Conservation (phyloP, 176 grass and related monocot genomes). For the Pontederia paniculata region DNA sequence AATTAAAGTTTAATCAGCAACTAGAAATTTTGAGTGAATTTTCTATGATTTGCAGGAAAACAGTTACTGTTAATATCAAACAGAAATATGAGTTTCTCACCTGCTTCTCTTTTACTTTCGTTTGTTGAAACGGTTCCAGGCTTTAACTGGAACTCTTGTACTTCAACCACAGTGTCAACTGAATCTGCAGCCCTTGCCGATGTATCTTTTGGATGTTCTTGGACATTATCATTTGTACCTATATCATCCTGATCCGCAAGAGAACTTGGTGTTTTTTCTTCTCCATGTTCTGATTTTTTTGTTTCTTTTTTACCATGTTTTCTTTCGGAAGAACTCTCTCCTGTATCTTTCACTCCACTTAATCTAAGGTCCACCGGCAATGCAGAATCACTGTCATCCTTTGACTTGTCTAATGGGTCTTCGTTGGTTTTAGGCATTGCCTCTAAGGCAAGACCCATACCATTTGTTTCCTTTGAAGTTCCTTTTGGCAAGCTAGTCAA, state of each 20-base stretch:
- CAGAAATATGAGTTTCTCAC: constrained; percentile 21
- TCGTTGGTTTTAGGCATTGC: constrained; percentile 12
- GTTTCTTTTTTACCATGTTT: constrained; percentile 15
- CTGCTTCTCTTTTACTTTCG: constrained; percentile 38
- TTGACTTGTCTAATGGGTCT: constrained; percentile 29
- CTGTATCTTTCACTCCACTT: constrained; percentile 24
- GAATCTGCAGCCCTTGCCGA: constrained; percentile 24
- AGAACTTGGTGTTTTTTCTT: constrained; percentile 28
- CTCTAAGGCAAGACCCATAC: constrained; percentile 17
- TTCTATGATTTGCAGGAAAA: neutral
- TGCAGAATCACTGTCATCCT: constrained; percentile 24
- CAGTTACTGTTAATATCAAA: neutral
- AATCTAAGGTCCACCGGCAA: constrained; percentile 12
- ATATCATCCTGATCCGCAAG: constrained; percentile 21
- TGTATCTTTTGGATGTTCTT: constrained; percentile 6
- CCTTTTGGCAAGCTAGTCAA: constrained; percentile 23
- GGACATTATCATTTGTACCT: constrained; percentile 23
- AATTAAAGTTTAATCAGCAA: too few species aligned
- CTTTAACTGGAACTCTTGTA: constrained; percentile 26
- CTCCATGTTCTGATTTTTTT: constrained; percentile 21
- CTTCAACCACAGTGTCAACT: constrained; percentile 22
- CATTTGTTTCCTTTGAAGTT: constrained; percentile 12
- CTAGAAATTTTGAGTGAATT: too few species aligned
- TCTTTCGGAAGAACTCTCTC: constrained; percentile 24
- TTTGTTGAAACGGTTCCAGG: constrained; percentile 9